These are phyloP conservation scores for Xylaria intraflava DNA, from an alignment of 495 filamentous ascomycete genomes.

Conservation along the genomic window DNA sequence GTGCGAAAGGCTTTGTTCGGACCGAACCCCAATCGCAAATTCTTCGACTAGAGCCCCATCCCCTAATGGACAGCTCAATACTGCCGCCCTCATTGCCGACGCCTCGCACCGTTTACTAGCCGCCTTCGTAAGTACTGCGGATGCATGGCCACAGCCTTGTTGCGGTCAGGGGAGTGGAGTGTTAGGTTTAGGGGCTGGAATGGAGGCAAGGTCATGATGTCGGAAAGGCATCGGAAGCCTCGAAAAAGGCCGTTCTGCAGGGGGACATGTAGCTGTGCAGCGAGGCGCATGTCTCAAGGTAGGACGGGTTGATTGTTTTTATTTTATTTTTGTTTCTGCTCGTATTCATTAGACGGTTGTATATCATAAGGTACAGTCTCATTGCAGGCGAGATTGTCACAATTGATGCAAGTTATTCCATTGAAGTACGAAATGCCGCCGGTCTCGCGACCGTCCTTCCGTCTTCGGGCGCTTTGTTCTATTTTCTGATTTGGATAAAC, in stretches of 20 bases:
- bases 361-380: conserved; percentile 9
- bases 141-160: neutral
- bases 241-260: neutral
- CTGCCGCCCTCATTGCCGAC: neutral
- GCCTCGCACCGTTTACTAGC: neutral
- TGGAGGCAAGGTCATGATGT: neutral
- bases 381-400: conserved; percentile 7
- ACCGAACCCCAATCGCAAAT: conserved; percentile 85
- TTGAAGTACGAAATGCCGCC: neutral
- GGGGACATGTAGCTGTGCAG: neutral
- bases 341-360: conserved; percentile 14
- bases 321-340: conserved; percentile 10
- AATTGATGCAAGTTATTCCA: conserved; percentile 7
- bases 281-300: too few relatives aligned
- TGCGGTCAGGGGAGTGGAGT: neutral
- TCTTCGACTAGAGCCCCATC: conserved; percentile 65
- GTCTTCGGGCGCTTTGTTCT: neutral
- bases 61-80: neutral
- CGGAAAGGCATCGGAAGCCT: neutral
- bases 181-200: neutral
- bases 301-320: too few relatives aligned
- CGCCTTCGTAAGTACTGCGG: neutral
- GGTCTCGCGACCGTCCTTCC: neutral
- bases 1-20: conserved; percentile 84
- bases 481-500: neutral